Evolutionary conservation across 805 yeast species (phyloP), one percentile per base, ranked within the genome.

Genomic region (Nakazawaea populi): DNA sequence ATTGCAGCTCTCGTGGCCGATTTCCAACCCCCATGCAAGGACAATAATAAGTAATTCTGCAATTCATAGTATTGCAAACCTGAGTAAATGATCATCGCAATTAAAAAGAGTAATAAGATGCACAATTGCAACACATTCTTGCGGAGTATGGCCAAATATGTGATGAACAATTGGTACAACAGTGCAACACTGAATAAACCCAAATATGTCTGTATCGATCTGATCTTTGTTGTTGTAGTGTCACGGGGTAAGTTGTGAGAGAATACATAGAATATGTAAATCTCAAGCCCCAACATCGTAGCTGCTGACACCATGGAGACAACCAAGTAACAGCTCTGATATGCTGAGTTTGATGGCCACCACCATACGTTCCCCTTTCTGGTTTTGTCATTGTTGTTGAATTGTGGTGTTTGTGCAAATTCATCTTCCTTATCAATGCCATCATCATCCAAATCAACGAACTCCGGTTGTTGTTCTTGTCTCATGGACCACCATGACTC

Each of bases 181-280:
- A 67, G 68, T 3, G 78, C 76, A 54, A 72, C 74, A 30, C 73
- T 71, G 57, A 72, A 74, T 14, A 74, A 60, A 1, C 76, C 73
- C 48, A 74, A 57, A 54, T 65, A 73, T 9, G 75, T 72, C 14
- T 61, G 60, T 5, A 59, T 61, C 53, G 46, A 63, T 67, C 47
- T 60, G 51, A 44, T 53, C 55, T 27, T 61, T 52, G 42, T 62
- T 52, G 27, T 51, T 48, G 32, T 53, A 42, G 52, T 65, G 59
- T 73, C 71, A n/a, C 60, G 52, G 47, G 69, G 66, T 4, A 34
- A 27, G 32, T 47, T 27, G 6, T 47, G 32, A 5, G 41, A 36
- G 47, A 69, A 69, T 7, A 67, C 69, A 0, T 71, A 72, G 53
- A 68, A 73, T 57, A 74, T 61, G 57, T 69, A 71, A 3, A 60